Percentiles rank a stretch among this genome's conserved stretches.
Evolutionary conservation across 805 yeast genomes (phyloP).

Genomic region (Starmera quercuum): DNA sequence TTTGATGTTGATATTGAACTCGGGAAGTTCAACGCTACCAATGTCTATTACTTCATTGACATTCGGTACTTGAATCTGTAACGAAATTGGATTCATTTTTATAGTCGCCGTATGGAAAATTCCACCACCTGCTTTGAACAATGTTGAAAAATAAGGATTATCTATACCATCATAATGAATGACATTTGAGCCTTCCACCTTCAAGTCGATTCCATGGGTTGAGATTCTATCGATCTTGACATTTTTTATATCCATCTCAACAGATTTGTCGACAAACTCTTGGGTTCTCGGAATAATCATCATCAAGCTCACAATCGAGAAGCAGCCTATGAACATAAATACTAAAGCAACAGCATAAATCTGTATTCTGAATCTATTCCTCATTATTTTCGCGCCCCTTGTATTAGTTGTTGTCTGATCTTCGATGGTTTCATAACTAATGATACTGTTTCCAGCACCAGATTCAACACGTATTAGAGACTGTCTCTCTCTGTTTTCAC

Average conservation of each 20-base stretch:
- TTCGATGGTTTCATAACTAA: not conserved
- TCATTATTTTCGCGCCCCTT: not conserved
- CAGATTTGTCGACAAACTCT: slow-evolving; percentile 23
- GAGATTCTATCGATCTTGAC: slow-evolving; percentile 23
- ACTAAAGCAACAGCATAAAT: not conserved
- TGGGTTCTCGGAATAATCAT: slow-evolving; percentile 18
- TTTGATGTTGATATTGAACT: slow-evolving; percentile 24
- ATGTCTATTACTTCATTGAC: slow-evolving; percentile 14
- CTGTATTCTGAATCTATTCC: not conserved
- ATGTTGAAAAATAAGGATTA: slow-evolving; percentile 13
- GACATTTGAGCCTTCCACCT: slow-evolving; percentile 21
- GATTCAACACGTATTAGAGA: too few species aligned
- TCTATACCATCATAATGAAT: slow-evolving; percentile 26
- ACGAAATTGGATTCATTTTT: slow-evolving; percentile 22
- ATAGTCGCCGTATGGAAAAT: slow-evolving; percentile 20
- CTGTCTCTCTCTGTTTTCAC: too few species aligned
- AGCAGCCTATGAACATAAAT: not conserved
- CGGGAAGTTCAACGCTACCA: slow-evolving; percentile 26
- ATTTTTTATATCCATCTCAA: slow-evolving; percentile 22
- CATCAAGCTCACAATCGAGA: slow-evolving; percentile 2
- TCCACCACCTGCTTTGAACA: slow-evolving; percentile 27
- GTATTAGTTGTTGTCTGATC: not conserved
- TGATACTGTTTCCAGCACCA: not conserved
- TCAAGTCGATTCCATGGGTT: slow-evolving; percentile 24
- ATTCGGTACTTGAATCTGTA: slow-evolving; percentile 13